Evolutionary conservation across 139 green algal genomes (phyloP), one percentile per base, ranked within the genome.

Genomic region (Marvania coccoides): DNA sequence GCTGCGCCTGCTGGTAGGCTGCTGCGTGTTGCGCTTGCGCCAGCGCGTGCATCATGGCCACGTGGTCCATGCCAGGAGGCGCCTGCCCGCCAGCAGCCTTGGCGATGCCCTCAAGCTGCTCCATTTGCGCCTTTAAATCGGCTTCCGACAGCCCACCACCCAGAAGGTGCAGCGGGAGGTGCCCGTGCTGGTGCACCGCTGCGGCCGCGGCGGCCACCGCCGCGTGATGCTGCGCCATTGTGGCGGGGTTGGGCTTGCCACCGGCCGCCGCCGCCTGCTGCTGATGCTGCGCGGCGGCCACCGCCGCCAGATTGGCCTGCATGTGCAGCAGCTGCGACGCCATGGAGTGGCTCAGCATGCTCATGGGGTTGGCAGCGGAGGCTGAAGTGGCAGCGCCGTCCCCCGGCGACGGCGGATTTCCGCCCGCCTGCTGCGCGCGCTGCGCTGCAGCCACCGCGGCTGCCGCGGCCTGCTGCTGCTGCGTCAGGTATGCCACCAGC

Each of bases 401-500:
- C 0, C 45, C 36, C 40, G 47, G 56, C 3, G 29, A 35, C 54
- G 23, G 54, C 48, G 23, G 9, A 12, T 34, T 24, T n/a, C 24
- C 8, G 14, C 8, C 30, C 47, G 42, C 23, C 10, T 65, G 38
- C 23, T 65, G 60, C 3, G 46, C 58, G 46, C 46, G 61, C 48
- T 71, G 45, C 14, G 34, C 45, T 0, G 35, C 47, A 33, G 9
- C 9, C 9, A 9, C 9, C 48, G 67, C 67, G 8, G 61, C 61
- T 12, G 57, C 57, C 24, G 42, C 59, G 4, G 58, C 47, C 24
- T 62, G 47, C 38, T 79, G 74, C 26, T 71, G 70, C 30, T 71
- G 55, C 9, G 83, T 75, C 30, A 91, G 74, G 67, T 81, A 84
- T 19, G 89, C 81, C 26, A 90, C 79, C 56, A 87, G 74, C 5